Evolutionary conservation across 1,139 yeast species (phyloP), one percentile per base, ranked within the genome.

Genomic region (Hyphopichia wangnamkhiaoensis): DNA sequence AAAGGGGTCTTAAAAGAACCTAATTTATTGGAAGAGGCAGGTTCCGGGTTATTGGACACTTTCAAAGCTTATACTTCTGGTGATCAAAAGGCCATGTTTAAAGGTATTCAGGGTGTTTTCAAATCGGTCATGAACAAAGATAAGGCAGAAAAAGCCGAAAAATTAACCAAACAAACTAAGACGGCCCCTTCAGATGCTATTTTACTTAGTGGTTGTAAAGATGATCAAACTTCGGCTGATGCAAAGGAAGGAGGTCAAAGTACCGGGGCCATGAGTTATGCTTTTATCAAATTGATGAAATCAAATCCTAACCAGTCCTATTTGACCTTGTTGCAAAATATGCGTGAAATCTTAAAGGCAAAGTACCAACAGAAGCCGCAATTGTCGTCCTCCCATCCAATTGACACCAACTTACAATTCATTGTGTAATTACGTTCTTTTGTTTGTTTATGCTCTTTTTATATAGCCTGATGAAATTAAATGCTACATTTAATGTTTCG

Each of bases 211-310:
- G 98, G 98, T 8, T 90, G 97, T 56, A 89, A 88, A 63, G 97
- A 91, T 63, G 80, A 83, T 43, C 97, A 74, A 52, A 79, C 84
- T 9, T 70, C 79, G 41, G 96, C 96, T 6, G 96, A 89, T 61
- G 86, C 97, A 1, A 71, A 70, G 21, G 91, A 85, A 56, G 80
- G 79, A 38, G 95, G 96, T 20, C 67, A 66, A 33, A 82, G 87
- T 32, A 89, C 96, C 0, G 98, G 98, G 42, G 98, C 98, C 17
- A 88, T 91, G 95, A 85, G 95, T 37, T 89, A 84, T 74, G 86
- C 97, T 1, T 90, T 91, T 55, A 79, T 90, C 44, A 74, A 77
- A 45, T 94, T 86, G 19, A 68, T 91, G 71, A 59, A 72, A 25
- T 71, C 73, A 42, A 77, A 79, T 54, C 87, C 91, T 4, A 75